Percentiles rank a stretch among this genome's conserved stretches.
These are phyloP conservation scores for Geotrichum macrosporum DNA, from an alignment of 1,139 yeast genomes.

Conservation along the genomic window DNA sequence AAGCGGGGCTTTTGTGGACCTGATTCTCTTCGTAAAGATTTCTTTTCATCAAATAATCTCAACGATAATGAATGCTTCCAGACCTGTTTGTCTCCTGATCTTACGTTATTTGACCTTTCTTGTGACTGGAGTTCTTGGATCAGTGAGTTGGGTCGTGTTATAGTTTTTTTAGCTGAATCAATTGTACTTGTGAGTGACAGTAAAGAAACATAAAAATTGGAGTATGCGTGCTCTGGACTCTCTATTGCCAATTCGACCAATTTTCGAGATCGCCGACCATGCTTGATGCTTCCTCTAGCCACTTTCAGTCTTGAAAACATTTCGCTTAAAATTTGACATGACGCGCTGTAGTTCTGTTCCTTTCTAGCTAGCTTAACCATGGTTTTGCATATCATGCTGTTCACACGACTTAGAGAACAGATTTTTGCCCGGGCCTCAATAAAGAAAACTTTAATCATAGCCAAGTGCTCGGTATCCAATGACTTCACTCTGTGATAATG, in stretches of 20 bases:
- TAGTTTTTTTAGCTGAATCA: conserved; percentile 10
- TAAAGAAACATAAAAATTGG: conserved; percentile 11
- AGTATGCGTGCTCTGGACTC: conserved; percentile 8
- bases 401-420: conserved; percentile 21
- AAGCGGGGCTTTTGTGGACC: too few species aligned
- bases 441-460: too few species aligned
- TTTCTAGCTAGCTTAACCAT: conserved; percentile 27
- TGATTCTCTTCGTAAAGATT: conserved; percentile 33
- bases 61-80: conserved; percentile 36
- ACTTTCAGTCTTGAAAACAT: conserved; percentile 23
- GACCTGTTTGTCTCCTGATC: conserved; percentile 30
- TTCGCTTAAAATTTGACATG: conserved; percentile 25
- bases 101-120: background rate
- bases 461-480: too few species aligned
- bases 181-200: conserved; percentile 10
- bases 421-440: conserved; percentile 30
- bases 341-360: conserved; percentile 25
- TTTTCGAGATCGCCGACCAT: conserved; percentile 8
- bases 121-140: conserved; percentile 9
- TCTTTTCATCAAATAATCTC: conserved; percentile 38
- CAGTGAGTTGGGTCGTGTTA: conserved; percentile 7
- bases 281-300: conserved; percentile 7
- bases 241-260: background rate
- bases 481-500: too few species aligned
- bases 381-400: conserved; percentile 23